Base-by-base conservation (phyloP, 2,329 filamentous ascomycete genomes). In the Fusarium illudens region DNA sequence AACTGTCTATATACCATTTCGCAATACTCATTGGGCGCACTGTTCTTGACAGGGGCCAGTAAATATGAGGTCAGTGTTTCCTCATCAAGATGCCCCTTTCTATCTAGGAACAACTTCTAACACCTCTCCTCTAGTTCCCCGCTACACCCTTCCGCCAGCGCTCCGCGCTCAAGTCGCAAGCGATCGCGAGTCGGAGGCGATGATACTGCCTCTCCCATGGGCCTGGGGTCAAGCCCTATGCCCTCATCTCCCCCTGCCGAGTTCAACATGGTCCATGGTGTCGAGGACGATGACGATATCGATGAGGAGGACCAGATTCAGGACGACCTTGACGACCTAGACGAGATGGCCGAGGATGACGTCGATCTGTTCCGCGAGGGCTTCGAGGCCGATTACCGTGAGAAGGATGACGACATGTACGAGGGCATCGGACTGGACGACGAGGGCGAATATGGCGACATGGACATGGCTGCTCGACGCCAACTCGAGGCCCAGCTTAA, bases 291-390 rank as follows among this genome's bases (percentile, higher is more conserved):
- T 12, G 92, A 94, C 65, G 90, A 92, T 71, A 86, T 90, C 36
- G 85, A 93, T 58, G 89, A 91, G 52, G 90, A 93, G 52, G 86
- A 87, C 51, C 90, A 93, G 75, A 83, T 90, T 46, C 89, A 93
- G 69, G 89, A 90, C 68, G 90, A 91, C 70, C 84, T 90, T 17
- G 92, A 93, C 56, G 91, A 96, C 59, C 85, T 94, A 42, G 93
- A 96, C 72, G 92, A 94, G 75, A 88, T 89, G 83, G 91, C 92
- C 10, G 93, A 94, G 74, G 92, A 94, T 56, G 90, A 92, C 59
- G 87, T 96, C 64, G 91, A 94, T 74, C 84, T 92, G 34, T 95
- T 95, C 76, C 89, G 87, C 39, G 88, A 91, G 65, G 90, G 90
- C 27, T 91, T 90, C 71, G 89, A 92, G 75, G 86, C 85, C 52